Evolutionary conservation across 1,284 basidiomycete species (phyloP).

Genomic region (Cutaneotrichosporon sp.): DNA sequence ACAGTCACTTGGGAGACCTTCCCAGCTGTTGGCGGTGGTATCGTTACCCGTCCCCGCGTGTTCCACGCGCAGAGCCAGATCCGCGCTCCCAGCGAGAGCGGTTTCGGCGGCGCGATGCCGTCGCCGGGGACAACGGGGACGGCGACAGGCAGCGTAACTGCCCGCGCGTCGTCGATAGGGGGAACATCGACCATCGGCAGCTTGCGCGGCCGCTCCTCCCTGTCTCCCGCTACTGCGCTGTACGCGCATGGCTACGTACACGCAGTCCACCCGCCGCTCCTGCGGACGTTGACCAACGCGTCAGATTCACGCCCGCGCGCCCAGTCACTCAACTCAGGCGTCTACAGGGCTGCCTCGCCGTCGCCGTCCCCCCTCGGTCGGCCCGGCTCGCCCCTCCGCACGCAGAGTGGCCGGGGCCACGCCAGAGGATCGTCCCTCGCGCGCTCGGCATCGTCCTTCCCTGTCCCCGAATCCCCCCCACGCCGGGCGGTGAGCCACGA

Average conservation of each 20-base stretch:
- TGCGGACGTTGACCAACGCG: background rate
- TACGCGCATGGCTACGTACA: too few relatives aligned
- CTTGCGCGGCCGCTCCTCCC: background rate
- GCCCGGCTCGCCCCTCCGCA: background rate
- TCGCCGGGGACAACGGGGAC: conserved; percentile 36
- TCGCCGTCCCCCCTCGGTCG: background rate
- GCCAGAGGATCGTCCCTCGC: background rate
- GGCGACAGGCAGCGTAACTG: conserved; percentile 41
- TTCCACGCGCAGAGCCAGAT: conserved; percentile 68
- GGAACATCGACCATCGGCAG: conserved; percentile 36
- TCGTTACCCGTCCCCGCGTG: conserved; percentile 66
- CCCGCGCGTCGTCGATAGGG: conserved; percentile 42
- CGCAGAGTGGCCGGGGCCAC: background rate
- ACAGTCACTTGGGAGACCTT: conserved; percentile 51
- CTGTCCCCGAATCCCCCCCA: background rate
- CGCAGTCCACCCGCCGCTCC: background rate
- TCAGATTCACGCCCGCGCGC: background rate
- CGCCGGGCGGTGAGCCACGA: background rate
- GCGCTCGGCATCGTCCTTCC: background rate
- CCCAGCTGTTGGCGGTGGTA: conserved; percentile 71
- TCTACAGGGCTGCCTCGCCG: background rate
- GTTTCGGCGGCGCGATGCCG: conserved; percentile 35
- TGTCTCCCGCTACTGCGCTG: background rate
- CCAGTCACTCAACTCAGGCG: background rate
- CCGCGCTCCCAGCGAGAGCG: conserved; percentile 49